Evolutionary conservation across 805 yeast species (phyloP).

Genomic region (Cyberlindnera euphorbiae): DNA sequence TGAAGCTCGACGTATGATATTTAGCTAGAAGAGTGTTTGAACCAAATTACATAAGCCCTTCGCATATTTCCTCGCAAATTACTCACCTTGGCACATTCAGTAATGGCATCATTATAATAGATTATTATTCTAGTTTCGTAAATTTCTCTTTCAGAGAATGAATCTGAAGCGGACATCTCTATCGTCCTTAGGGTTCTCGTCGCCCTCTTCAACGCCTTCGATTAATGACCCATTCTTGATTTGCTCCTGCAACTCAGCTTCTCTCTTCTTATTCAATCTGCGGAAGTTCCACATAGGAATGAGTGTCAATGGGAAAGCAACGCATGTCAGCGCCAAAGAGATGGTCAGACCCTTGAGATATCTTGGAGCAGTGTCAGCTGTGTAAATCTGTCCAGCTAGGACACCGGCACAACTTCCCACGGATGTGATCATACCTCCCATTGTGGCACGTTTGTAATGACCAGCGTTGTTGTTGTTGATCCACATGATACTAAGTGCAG

Average conservation of each 20-base stretch:
- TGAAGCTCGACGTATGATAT: too few species aligned
- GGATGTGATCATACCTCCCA: slow-evolving; percentile 33
- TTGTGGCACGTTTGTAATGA: slow-evolving; percentile 36
- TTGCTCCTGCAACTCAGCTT: slow-evolving; percentile 4
- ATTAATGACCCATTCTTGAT: slow-evolving; percentile 8
- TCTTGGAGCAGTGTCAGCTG: slow-evolving; percentile 34
- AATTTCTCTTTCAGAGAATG: slow-evolving; percentile 3
- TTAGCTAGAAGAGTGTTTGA: too few species aligned
- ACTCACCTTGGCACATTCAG: too few species aligned
- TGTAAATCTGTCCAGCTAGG: slow-evolving; percentile 34
- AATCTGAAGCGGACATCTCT: slow-evolving; percentile 18
- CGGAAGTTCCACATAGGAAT: slow-evolving; percentile 17
- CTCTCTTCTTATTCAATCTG: slow-evolving; percentile 18
- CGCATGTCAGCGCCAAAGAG: slow-evolving; percentile 19
- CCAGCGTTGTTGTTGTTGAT: slow-evolving; percentile 37
- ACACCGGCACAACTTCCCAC: slow-evolving; percentile 35
- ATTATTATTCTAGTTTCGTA: too few species aligned
- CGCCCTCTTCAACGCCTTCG: slow-evolving; percentile 6
- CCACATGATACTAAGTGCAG: slow-evolving; percentile 37
- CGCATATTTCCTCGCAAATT: too few species aligned
- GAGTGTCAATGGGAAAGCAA: slow-evolving; percentile 18
- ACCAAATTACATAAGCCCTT: too few species aligned
- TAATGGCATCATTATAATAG: too few species aligned
- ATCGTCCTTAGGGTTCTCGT: slow-evolving; percentile 23
- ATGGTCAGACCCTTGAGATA: slow-evolving; percentile 31